Evolutionary conservation across 2,329 filamentous ascomycete species (phyloP).

Genomic region (Microsporum ferrugineum): DNA sequence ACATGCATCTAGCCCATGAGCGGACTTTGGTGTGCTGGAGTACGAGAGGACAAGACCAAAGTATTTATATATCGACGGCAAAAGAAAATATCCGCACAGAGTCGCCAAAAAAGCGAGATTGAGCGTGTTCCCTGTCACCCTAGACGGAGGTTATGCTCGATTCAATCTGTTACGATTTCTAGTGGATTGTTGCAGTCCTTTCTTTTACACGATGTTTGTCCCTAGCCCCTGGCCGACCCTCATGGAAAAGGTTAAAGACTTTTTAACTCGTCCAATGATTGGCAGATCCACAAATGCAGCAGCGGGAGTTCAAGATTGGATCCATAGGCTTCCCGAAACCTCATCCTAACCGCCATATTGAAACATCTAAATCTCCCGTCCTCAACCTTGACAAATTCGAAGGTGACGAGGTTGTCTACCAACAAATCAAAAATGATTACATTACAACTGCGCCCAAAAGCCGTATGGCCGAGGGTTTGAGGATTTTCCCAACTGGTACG

Average conservation of each 20-base stretch:
- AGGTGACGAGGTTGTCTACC: neutral
- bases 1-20: neutral
- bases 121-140: neutral
- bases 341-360: neutral
- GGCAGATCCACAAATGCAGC: neutral
- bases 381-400: neutral
- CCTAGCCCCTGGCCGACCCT: neutral
- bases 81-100: neutral
- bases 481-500: neutral
- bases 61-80: neutral
- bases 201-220: neutral
- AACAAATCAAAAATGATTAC: neutral
- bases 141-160: neutral
- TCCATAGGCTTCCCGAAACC: slow-evolving; percentile 2
- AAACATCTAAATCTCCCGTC: neutral
- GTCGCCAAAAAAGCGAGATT: neutral
- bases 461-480: neutral
- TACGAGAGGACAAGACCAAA: neutral
- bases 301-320: neutral
- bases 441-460: neutral
- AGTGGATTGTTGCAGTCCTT: neutral
- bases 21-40: neutral
- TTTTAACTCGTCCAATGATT: neutral
- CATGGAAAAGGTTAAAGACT: neutral
- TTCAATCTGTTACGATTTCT: neutral